Conservation (phyloP, 1,139 yeast species). For the Blastobotrys malaysiensis region DNA sequence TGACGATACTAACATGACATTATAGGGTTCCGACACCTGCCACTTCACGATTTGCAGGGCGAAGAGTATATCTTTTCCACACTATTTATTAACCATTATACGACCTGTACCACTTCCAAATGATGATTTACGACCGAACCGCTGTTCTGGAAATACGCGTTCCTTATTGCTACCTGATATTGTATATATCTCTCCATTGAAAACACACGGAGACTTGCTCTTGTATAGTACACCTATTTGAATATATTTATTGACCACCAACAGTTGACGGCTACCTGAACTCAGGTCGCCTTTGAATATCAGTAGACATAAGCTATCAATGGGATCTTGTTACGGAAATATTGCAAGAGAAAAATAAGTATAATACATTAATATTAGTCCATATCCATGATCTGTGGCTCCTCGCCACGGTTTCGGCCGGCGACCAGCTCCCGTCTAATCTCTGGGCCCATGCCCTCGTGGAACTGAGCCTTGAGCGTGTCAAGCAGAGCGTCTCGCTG, state of each 20-base stretch:
- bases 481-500: conserved; percentile 92
- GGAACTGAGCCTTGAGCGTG: conserved; percentile 85
- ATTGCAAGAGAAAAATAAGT: background rate
- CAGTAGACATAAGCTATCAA: background rate
- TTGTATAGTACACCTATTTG: background rate
- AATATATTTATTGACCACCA: background rate
- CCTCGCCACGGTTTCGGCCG: conserved; percentile 50
- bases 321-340: background rate
- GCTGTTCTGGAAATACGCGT: background rate
- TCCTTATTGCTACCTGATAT: background rate
- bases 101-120: background rate
- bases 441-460: conserved; percentile 86
- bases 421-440: conserved; percentile 89
- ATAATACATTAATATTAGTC: background rate
- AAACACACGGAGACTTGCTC: background rate
- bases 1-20: background rate
- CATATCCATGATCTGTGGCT: conserved; percentile 7
- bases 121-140: background rate
- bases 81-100: conserved; percentile 46
- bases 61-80: conserved; percentile 79
- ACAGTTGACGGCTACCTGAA: too few relatives aligned
- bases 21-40: conserved; percentile 75
- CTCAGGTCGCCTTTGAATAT: too few relatives aligned
- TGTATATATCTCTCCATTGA: background rate
- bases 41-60: conserved; percentile 69